A percentile compares a stretch with the other conserved stretches of the same genome.
Evolutionary conservation across 1,284 basidiomycete species (phyloP).

Genomic region (Leccinum insigne): DNA sequence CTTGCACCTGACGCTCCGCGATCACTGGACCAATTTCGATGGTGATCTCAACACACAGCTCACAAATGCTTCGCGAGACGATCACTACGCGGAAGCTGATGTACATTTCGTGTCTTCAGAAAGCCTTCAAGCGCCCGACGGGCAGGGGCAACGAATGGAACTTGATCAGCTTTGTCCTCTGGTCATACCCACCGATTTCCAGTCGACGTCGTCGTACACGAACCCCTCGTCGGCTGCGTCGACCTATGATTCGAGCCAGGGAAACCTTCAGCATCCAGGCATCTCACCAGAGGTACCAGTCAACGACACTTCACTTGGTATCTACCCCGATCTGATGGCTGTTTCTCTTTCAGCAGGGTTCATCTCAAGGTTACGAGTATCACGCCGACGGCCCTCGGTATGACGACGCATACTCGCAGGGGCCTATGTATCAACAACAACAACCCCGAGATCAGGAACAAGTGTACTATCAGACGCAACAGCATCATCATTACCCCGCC

Average conservation of each 20-base stretch:
- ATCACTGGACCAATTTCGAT: conserved; percentile 59
- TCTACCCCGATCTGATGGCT: conserved; percentile 15
- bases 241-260: conserved; percentile 8
- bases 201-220: conserved; percentile 7
- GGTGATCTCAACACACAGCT: conserved; percentile 57
- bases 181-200: conserved; percentile 17
- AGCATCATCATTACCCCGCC: conserved; percentile 37
- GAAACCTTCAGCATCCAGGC: conserved; percentile 6
- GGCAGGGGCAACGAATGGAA: conserved; percentile 5
- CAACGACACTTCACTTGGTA: conserved; percentile 1
- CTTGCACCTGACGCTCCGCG: conserved; percentile 60
- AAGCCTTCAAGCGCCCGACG: background rate
- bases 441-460: conserved; percentile 13
- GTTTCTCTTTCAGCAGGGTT: conserved; percentile 8
- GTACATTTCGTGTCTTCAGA: conserved; percentile 32
- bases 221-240: conserved; percentile 1
- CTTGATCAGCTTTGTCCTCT: conserved; percentile 19
- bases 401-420: conserved; percentile 11
- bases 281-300: background rate
- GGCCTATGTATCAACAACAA: conserved; percentile 12
- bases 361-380: conserved; percentile 19
- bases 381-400: conserved; percentile 17
- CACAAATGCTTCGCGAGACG: conserved; percentile 38
- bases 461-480: conserved; percentile 9
- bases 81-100: conserved; percentile 39